Evolutionary conservation across 2,329 filamentous ascomycete species (phyloP).

Genomic region (Diaporthe velutina): DNA sequence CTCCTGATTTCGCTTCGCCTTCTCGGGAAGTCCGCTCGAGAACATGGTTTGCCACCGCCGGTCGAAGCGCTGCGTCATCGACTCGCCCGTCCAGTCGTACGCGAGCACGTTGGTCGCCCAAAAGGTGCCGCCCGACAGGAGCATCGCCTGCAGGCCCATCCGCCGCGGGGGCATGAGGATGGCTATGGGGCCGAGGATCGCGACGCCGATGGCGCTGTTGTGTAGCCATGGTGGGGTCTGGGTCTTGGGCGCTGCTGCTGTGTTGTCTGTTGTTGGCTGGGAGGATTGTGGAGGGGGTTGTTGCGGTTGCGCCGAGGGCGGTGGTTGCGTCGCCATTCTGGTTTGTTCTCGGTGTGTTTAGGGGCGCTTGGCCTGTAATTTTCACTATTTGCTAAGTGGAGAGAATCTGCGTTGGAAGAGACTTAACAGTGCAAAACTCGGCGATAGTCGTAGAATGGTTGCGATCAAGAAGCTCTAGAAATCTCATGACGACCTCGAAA

Average conservation of each 20-base stretch:
- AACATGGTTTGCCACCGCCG: slow-evolving; percentile 59
- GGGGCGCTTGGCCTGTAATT: background rate
- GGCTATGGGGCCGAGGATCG: slow-evolving; percentile 61
- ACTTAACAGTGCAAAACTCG: background rate
- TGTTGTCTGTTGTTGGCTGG: background rate
- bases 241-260: slow-evolving; percentile 20
- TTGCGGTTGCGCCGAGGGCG: slow-evolving; percentile 34
- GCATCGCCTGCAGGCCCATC: slow-evolving; percentile 62
- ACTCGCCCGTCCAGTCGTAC: slow-evolving; percentile 68
- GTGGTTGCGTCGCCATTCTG: slow-evolving; percentile 37
- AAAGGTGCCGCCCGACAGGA: slow-evolving; percentile 64
- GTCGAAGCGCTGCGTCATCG: slow-evolving; percentile 62
- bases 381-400: background rate
- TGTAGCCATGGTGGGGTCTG: slow-evolving; percentile 55
- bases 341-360: background rate
- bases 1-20: slow-evolving; percentile 61
- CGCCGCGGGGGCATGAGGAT: slow-evolving; percentile 66
- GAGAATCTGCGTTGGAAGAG: background rate
- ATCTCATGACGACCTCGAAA: slow-evolving; percentile 31
- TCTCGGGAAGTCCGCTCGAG: slow-evolving; percentile 69
- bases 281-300: slow-evolving; percentile 14
- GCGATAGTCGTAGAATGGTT: background rate
- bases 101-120: slow-evolving; percentile 68
- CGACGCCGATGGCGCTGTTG: slow-evolving; percentile 61
- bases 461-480: background rate